Conservation (phyloP, 352 stramenopile genomes). For the Plasmopara viticola region DNA sequence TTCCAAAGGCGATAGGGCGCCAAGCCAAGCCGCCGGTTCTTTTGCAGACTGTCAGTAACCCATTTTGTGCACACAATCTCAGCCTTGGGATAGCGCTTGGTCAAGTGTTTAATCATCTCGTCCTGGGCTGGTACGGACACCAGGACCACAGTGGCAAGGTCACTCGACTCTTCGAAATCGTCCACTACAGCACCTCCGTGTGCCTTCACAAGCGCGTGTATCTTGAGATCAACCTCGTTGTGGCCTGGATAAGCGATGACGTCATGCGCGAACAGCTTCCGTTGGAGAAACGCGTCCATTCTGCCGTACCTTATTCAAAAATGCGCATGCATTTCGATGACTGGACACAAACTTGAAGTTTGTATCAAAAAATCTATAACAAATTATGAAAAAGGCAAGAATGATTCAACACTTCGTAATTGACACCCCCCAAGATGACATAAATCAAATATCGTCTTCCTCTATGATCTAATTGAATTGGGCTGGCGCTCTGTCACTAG, state of each 20-base stretch:
- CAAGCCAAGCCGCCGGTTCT: slow-evolving; percentile 30
- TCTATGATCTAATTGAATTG: too few relatives aligned
- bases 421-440: too few relatives aligned
- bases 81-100: slow-evolving; percentile 17
- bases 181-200: slow-evolving; percentile 33
- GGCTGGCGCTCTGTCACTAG: too few relatives aligned
- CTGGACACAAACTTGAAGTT: too few relatives aligned
- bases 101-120: slow-evolving; percentile 13
- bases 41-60: slow-evolving; percentile 30
- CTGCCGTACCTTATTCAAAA: too few relatives aligned
- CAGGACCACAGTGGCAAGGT: slow-evolving; percentile 23
- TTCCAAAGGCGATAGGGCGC: slow-evolving; percentile 15
- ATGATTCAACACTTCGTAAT: too few relatives aligned
- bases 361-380: too few relatives aligned
- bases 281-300: slow-evolving; percentile 64
- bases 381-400: too few relatives aligned
- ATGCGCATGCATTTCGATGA: too few relatives aligned
- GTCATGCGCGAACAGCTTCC: slow-evolving; percentile 35
- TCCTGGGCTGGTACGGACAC: slow-evolving; percentile 6
- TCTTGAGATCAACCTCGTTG: background rate
- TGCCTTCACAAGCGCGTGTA: slow-evolving; percentile 15
- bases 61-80: slow-evolving; percentile 33
- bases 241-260: slow-evolving; percentile 20
- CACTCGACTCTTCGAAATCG: background rate
- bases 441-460: too few relatives aligned